These are phyloP conservation scores for Leishmania gerbilli DNA, from an alignment of 208 protist genomes.

Conservation along the genomic window DNA sequence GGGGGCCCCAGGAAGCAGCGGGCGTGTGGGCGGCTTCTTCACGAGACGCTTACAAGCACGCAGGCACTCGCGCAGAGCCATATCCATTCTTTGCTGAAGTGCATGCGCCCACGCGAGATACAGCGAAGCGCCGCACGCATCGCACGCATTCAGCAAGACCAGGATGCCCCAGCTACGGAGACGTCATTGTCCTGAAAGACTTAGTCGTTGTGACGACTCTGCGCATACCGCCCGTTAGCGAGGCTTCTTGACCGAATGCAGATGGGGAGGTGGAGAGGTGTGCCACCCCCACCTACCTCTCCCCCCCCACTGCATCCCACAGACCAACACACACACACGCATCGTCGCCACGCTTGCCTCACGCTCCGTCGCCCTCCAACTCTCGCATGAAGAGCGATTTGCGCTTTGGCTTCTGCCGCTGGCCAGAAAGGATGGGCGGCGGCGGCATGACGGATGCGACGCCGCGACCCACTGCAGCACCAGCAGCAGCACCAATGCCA, in stretches of 20 bases:
- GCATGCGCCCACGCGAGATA: neutral
- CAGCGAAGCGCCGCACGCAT: neutral
- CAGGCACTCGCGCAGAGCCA: neutral
- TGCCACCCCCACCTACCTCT: neutral
- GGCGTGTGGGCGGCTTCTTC: neutral
- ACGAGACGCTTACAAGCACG: neutral
- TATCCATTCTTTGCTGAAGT: neutral
- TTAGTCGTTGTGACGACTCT: neutral
- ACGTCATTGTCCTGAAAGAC: neutral
- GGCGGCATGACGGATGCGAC: neutral
- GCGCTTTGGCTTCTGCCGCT: conserved; percentile 37
- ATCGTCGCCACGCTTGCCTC: neutral
- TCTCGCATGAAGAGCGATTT: conserved; percentile 60
- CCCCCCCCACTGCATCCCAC: neutral
- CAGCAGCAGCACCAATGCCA: neutral
- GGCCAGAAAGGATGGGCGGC: conserved; percentile 7
- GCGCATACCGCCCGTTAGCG: neutral
- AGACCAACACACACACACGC: neutral
- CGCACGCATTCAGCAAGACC: neutral
- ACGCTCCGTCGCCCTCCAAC: conserved; percentile 26
- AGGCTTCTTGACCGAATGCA: neutral
- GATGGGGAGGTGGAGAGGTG: neutral
- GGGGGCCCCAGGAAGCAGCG: neutral
- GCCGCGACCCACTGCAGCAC: neutral
- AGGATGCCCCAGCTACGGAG: neutral